Evolutionary conservation across 805 yeast species (phyloP), one percentile per base, ranked within the genome.

Genomic region (Metschnikowia orientalis): DNA sequence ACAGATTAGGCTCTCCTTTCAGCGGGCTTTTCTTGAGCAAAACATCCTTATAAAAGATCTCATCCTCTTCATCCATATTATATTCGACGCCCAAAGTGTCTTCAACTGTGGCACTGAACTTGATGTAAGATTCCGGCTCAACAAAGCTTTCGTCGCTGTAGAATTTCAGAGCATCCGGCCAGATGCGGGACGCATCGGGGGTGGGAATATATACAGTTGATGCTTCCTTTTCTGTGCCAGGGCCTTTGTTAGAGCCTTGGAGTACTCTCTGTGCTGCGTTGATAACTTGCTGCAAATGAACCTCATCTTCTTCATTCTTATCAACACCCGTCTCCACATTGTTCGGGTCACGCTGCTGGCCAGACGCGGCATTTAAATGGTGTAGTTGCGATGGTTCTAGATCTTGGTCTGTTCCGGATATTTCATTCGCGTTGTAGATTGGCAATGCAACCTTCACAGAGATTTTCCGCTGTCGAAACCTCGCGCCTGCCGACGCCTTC

Each of bases 321-420:
- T 92, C 98, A 25, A 92, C 98, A 61, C 98, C 98, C 5, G 97
- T 90, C 51, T 92, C 98, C 26, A 92, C 75, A 41, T 87, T 86
- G 50, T 86, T 87, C 18, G 85, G 61, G 43, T 90, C 96, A 26
- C 97, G 76, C 56, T 83, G 95, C 48, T 79, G 83, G 38, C 77
- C 83, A 16, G 79, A 74, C 26, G 49, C 50, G 7, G 55, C 35
- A 40, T 53, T 62, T 24, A 66, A 51, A 43, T 66, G 72, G 44
- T 63, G 59, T 18, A 66, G 53, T 35, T 66, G 70, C 32, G 62
- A 54, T 8, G 66, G 70, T 41, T 66, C 72, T 22, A 66, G 48
- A 30, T 66, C 71, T 24, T 47, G 37, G 41, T 88, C 95, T 27
- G 80, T 55, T 44, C 83, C 83, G 1, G 95, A 90, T 31, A 90